These are phyloP conservation scores for Periglandula ipomoeae DNA, from an alignment of 2,329 filamentous ascomycete species.

Conservation along the genomic window DNA sequence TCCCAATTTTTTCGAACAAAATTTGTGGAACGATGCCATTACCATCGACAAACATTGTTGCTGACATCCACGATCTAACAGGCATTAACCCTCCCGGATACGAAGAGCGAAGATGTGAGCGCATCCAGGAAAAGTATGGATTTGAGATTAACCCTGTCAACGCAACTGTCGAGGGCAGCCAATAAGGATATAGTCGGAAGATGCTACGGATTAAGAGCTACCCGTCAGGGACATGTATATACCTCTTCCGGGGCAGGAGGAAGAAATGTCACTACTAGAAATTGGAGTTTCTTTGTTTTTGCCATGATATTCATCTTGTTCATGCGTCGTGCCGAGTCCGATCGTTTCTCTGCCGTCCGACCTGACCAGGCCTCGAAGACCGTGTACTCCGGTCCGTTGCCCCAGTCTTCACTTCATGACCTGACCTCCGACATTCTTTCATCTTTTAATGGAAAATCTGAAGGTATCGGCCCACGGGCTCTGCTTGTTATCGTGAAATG, in stretches of 20 bases:
- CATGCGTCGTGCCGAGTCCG: not conserved
- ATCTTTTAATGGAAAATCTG: too few species aligned
- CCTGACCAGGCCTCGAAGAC: too few species aligned
- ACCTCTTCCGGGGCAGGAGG: constrained; percentile 24
- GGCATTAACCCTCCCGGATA: constrained; percentile 76
- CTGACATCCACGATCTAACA: constrained; percentile 24
- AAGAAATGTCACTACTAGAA: constrained; percentile 13
- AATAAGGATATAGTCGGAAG: constrained; percentile 16
- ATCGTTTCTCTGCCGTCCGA: not conserved
- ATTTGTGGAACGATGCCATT: not conserved
- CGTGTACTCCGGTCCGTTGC: too few species aligned
- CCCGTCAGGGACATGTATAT: constrained; percentile 21
- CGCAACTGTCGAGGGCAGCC: constrained; percentile 36
- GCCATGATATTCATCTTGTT: not conserved
- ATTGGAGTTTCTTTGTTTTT: constrained; percentile 8
- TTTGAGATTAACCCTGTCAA: constrained; percentile 67
- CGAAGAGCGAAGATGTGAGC: constrained; percentile 70
- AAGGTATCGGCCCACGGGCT: too few species aligned
- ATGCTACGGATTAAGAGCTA: not conserved
- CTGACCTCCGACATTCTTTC: too few species aligned
- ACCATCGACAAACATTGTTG: not conserved
- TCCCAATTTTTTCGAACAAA: not conserved
- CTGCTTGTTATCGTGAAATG: too few species aligned
- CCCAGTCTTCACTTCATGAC: too few species aligned
- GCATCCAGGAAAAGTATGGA: constrained; percentile 80